These are phyloP conservation scores for Penicillium robsamsonii DNA, from an alignment of 495 filamentous ascomycete species.

Conservation along the genomic window DNA sequence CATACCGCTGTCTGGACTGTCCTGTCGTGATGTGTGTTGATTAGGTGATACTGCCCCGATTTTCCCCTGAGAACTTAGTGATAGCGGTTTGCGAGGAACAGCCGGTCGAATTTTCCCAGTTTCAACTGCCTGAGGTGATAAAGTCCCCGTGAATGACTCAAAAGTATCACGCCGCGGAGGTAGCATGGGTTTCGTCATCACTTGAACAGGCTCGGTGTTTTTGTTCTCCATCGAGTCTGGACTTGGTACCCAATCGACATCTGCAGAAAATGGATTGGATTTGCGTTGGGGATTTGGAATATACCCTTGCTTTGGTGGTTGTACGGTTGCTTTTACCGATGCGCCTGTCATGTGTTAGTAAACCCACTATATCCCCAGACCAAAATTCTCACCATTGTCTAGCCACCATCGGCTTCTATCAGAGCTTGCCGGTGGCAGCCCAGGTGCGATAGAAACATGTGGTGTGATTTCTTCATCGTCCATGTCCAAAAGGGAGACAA, in stretches of 20 bases:
- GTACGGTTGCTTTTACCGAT: slow-evolving; percentile 68
- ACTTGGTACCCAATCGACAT: slow-evolving; percentile 67
- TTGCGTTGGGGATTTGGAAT: slow-evolving; percentile 69
- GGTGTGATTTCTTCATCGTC: slow-evolving; percentile 74
- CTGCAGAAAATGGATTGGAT: slow-evolving; percentile 75
- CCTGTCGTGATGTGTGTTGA: neutral
- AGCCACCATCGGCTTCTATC: slow-evolving; percentile 94
- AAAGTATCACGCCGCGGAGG: slow-evolving; percentile 17
- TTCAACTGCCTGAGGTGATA: neutral
- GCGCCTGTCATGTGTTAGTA: slow-evolving; percentile 49
- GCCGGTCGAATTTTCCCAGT: slow-evolving; percentile 23
- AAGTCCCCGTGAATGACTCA: slow-evolving; percentile 1
- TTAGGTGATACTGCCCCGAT: neutral
- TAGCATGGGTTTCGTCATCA: slow-evolving; percentile 11
- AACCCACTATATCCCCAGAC: slow-evolving; percentile 1
- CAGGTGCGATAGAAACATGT: slow-evolving; percentile 73
- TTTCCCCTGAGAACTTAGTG: slow-evolving; percentile 22
- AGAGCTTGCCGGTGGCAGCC: slow-evolving; percentile 84
- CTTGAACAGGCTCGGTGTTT: neutral
- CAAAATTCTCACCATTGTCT: slow-evolving; percentile 58
- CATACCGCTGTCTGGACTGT: neutral
- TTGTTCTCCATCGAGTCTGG: slow-evolving; percentile 2
- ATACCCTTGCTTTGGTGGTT: slow-evolving; percentile 57
- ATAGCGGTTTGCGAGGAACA: slow-evolving; percentile 37
- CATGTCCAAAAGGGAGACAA: slow-evolving; percentile 51